phyloP scores from a whole-genome alignment of 108 stramenopile species.

The Cyclotella sp. region DNA sequence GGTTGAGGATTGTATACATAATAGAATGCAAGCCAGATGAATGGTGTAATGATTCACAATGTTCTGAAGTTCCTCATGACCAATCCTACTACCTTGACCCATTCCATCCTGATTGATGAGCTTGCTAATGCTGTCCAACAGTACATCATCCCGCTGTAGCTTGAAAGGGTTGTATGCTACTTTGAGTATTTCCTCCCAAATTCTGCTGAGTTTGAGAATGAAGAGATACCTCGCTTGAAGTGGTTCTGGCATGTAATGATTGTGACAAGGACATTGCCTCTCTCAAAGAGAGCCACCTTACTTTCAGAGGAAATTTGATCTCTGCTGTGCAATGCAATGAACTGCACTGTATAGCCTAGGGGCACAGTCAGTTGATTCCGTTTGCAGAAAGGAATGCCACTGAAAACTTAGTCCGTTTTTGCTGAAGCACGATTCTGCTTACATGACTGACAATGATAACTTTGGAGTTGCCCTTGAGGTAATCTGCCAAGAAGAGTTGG shows the following conservation, averaged over 20 bases:
- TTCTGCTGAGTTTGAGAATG: neutral
- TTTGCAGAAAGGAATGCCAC: neutral
- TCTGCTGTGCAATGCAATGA: no score
- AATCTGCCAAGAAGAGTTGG: neutral
- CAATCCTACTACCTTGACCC: constrained; percentile 20
- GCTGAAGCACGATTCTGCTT: neutral
- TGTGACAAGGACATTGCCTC: no score
- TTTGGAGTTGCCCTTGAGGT: constrained; percentile 10
- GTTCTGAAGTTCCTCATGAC: constrained; percentile 20
- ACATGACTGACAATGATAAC: constrained; percentile 10
- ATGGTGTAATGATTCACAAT: constrained; percentile 26
- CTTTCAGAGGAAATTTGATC: neutral
- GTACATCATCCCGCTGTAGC: neutral
- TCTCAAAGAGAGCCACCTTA: neutral
- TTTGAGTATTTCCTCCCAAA: neutral
- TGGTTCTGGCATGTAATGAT: neutral
- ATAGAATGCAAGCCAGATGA: constrained; percentile 33
- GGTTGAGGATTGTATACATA: neutral
- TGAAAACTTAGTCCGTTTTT: constrained; percentile 1
- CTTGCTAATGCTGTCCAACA: neutral
- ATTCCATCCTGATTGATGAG: constrained; percentile 1
- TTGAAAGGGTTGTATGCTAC: neutral
- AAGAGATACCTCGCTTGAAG: neutral
- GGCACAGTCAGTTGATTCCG: neutral
- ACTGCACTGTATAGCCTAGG: neutral